Conservation (phyloP, 805 yeast genomes). For the Pichia membranifaciens region DNA sequence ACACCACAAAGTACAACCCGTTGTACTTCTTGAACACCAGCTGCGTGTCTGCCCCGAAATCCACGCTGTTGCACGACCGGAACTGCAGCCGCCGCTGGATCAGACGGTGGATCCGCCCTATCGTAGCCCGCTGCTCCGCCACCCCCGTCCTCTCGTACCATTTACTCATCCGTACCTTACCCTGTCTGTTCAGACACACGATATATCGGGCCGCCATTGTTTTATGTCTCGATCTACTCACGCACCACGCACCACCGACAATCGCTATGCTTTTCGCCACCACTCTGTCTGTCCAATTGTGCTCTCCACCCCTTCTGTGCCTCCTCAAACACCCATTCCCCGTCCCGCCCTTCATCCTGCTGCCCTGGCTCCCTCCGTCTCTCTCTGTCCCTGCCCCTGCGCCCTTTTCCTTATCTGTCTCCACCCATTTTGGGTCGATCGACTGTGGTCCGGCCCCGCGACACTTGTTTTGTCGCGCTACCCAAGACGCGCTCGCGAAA, state of each 20-base stretch:
- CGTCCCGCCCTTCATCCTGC: no score
- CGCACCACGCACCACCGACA: background rate
- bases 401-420: no score
- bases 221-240: background rate
- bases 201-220: conserved; percentile 46
- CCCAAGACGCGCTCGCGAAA: no score
- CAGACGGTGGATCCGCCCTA: conserved; percentile 49
- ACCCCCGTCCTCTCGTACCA: conserved; percentile 49
- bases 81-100: conserved; percentile 51
- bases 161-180: conserved; percentile 80
- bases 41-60: conserved; percentile 50
- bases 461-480: no score
- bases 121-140: conserved; percentile 40
- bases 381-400: no score
- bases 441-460: no score
- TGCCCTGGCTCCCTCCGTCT: no score
- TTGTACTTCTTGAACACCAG: conserved; percentile 87
- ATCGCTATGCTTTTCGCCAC: no score
- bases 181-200: conserved; percentile 84
- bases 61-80: conserved; percentile 14
- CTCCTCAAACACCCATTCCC: no score
- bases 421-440: no score
- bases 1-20: conserved; percentile 81
- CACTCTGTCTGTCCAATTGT: no score
- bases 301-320: no score